Conservation (phyloP, 495 filamentous ascomycete species). For the Barbatosphaeria neglecta region DNA sequence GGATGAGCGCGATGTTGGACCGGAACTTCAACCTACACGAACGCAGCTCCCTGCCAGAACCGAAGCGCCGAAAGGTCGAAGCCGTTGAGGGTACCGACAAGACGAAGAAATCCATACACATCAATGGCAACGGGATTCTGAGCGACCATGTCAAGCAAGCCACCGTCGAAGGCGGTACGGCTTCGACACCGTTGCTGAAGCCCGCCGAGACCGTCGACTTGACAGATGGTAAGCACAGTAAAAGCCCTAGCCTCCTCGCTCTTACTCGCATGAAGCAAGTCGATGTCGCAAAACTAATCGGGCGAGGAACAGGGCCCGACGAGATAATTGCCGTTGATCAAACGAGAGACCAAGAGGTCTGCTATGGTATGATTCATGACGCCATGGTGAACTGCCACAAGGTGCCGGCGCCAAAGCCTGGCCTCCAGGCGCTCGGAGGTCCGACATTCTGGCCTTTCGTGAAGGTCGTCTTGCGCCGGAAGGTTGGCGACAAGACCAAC, state of each 20-base stretch:
- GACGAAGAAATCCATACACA: conserved; percentile 27
- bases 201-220: conserved; percentile 48
- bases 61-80: conserved; percentile 53
- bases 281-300: neutral
- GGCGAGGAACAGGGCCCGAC: conserved; percentile 20
- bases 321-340: conserved; percentile 36
- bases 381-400: conserved; percentile 54
- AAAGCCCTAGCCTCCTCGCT: conserved; percentile 4
- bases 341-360: conserved; percentile 50
- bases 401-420: conserved; percentile 54
- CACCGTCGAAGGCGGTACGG: conserved; percentile 27
- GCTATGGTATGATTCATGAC: conserved; percentile 68
- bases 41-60: conserved; percentile 28
- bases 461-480: conserved; percentile 53
- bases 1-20: neutral
- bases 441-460: conserved; percentile 56
- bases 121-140: conserved; percentile 42
- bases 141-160: conserved; percentile 52
- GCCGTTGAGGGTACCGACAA: conserved; percentile 27
- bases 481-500: conserved; percentile 34
- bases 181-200: conserved; percentile 7
- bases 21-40: neutral
- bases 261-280: conserved; percentile 13
- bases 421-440: conserved; percentile 37
- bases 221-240: conserved; percentile 36